Evolutionary conservation across 495 filamentous ascomycete species (phyloP).

Genomic region (Penicillium egyptiacum): DNA sequence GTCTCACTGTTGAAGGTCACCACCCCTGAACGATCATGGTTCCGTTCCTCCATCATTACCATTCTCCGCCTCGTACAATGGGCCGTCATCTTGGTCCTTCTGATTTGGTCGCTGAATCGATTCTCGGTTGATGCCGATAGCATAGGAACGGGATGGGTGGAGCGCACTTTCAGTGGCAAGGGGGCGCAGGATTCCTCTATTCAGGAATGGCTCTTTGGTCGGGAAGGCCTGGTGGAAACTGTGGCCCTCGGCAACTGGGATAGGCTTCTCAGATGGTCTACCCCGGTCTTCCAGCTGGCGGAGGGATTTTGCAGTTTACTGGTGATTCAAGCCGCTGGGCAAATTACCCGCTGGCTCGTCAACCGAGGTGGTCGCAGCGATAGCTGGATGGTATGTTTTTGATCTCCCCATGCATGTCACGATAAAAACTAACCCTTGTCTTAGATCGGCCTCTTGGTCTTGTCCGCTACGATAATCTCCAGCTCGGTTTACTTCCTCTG

Average conservation of each 20-base stretch:
- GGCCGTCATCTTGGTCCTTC: conserved; percentile 73
- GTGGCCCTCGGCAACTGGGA: conserved; percentile 86
- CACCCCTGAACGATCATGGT: conserved; percentile 75
- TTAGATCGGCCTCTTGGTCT: conserved; percentile 82
- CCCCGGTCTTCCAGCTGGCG: conserved; percentile 89
- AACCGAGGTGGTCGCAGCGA: conserved; percentile 85
- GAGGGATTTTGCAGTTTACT: conserved; percentile 96
- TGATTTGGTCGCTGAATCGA: conserved; percentile 92
- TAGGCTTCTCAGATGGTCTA: conserved; percentile 83
- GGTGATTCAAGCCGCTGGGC: conserved; percentile 91
- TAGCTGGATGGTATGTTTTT: conserved; percentile 86
- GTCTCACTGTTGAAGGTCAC: conserved; percentile 77
- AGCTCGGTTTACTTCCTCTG: conserved; percentile 95
- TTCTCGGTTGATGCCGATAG: conserved; percentile 84
- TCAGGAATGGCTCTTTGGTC: conserved; percentile 81
- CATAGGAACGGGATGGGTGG: conserved; percentile 66
- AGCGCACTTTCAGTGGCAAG: conserved; percentile 71
- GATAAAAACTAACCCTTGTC: conserved; percentile 26
- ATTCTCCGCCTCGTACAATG: conserved; percentile 74
- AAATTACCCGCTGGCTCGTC: conserved; percentile 94
- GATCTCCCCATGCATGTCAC: conserved; percentile 9
- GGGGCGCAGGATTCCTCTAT: conserved; percentile 62
- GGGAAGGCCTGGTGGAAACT: conserved; percentile 72
- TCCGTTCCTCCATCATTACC: conserved; percentile 65
- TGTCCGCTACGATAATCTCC: conserved; percentile 87